A percentile compares a stretch with the other conserved stretches of the same genome.
Conservation (phyloP, 805 yeast genomes). For the Saturnispora serradocipensis region DNA sequence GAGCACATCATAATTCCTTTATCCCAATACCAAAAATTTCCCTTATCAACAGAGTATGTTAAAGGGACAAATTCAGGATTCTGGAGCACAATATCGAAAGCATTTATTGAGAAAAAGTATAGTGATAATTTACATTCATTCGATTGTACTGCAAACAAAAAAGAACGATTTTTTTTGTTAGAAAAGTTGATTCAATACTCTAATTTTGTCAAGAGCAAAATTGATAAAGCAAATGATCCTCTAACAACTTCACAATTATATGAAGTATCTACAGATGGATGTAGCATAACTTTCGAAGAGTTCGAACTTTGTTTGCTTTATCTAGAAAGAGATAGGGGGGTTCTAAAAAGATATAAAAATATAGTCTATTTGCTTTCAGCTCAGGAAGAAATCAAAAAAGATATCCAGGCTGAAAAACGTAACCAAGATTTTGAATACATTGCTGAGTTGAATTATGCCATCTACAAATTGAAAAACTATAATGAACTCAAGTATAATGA, state of each 20-base stretch:
- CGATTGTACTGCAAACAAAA: slow-evolving; percentile 6
- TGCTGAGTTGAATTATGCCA: slow-evolving; percentile 23
- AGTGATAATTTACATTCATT: slow-evolving; percentile 10
- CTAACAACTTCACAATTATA: slow-evolving; percentile 12
- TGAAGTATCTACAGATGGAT: slow-evolving; percentile 3
- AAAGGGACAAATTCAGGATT: background rate
- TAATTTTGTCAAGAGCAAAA: background rate
- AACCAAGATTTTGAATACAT: slow-evolving; percentile 17
- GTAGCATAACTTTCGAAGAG: slow-evolving; percentile 14
- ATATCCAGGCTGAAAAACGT: slow-evolving; percentile 3
- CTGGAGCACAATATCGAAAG: slow-evolving; percentile 7
- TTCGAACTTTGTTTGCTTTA: slow-evolving; percentile 18
- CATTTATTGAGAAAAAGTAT: background rate
- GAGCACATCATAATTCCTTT: slow-evolving; percentile 19
- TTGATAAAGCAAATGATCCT: slow-evolving; percentile 9
- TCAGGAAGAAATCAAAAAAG: background rate
- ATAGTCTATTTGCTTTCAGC: background rate
- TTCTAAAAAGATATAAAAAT: background rate
- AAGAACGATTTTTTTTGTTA: slow-evolving; percentile 16
- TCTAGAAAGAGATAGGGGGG: slow-evolving; percentile 15
- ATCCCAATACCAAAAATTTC: slow-evolving; percentile 11
- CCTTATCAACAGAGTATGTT: slow-evolving; percentile 2
- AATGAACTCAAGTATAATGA: slow-evolving; percentile 13
- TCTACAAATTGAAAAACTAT: slow-evolving; percentile 16
- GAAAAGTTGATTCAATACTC: slow-evolving; percentile 14